Conservation (phyloP, 371 early-diverging fungal genomes). For the Lichtheimia hyalospora region DNA sequence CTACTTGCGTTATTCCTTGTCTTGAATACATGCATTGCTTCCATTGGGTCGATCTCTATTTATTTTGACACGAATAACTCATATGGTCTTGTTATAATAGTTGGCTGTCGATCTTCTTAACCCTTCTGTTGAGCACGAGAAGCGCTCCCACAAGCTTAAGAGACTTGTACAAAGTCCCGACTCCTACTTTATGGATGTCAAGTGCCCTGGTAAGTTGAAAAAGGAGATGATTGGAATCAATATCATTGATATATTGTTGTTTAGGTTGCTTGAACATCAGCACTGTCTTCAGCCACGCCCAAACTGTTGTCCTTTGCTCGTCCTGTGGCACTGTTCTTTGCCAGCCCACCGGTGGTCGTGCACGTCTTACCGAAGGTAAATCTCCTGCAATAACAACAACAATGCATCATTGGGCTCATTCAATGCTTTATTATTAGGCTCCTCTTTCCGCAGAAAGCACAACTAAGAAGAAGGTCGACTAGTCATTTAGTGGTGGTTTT, state of each 20-base stretch:
- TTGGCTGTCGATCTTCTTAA: slow-evolving; percentile 98
- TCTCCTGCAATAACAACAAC: background rate
- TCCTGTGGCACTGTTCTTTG: slow-evolving; percentile 94
- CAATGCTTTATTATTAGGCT: slow-evolving; percentile 17
- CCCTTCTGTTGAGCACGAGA: slow-evolving; percentile 93
- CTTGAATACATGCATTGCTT: slow-evolving; percentile 3
- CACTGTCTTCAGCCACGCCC: slow-evolving; percentile 98
- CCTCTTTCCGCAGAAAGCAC: slow-evolving; percentile 51
- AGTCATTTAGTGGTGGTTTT: too few relatives aligned
- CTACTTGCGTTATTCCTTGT: slow-evolving; percentile 1
- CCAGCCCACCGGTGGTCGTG: slow-evolving; percentile 98
- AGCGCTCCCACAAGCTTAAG: slow-evolving; percentile 97
- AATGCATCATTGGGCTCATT: background rate
- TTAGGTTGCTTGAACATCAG: slow-evolving; percentile 93
- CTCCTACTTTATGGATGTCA: slow-evolving; percentile 99
- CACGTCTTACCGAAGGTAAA: slow-evolving; percentile 86
- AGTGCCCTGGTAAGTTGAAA: slow-evolving; percentile 83
- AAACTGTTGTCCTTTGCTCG: slow-evolving; percentile 94
- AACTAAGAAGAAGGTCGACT: slow-evolving; percentile 23
- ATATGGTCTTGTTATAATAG: slow-evolving; percentile 46
- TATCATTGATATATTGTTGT: background rate
- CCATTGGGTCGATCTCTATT: background rate
- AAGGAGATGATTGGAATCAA: background rate
- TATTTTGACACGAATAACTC: background rate
- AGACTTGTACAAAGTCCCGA: slow-evolving; percentile 97